phyloP scores from a whole-genome alignment of 2,329 filamentous ascomycete species.

The Tympanopsis confertula region DNA sequence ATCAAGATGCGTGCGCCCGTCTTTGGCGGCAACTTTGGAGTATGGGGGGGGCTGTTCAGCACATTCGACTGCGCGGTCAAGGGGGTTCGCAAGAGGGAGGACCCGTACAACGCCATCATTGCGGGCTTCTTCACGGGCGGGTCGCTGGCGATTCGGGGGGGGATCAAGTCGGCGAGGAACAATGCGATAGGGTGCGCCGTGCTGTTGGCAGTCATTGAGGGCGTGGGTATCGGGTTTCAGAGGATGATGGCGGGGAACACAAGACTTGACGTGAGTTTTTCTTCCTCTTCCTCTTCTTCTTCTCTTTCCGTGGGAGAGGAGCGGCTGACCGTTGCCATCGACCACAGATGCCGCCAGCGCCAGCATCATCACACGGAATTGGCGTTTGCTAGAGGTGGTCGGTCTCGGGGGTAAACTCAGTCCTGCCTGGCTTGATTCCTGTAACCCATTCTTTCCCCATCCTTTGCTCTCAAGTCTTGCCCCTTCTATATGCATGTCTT shows the following conservation, averaged over 20 bases:
- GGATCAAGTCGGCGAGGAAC: slow-evolving; percentile 59
- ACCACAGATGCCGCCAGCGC: too few species aligned
- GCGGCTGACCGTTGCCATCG: too few species aligned
- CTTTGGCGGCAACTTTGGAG: slow-evolving; percentile 66
- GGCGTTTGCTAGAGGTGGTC: too few species aligned
- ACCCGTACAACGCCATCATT: slow-evolving; percentile 69
- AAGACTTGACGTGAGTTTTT: slow-evolving; percentile 47
- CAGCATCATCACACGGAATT: too few species aligned
- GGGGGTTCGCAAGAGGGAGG: slow-evolving; percentile 63
- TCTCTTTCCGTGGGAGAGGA: too few species aligned
- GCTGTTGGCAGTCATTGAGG: slow-evolving; percentile 64
- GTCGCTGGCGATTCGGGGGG: slow-evolving; percentile 59
- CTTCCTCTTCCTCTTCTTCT: too few species aligned
- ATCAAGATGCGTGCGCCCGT: slow-evolving; percentile 68
- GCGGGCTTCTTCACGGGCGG: slow-evolving; percentile 67
- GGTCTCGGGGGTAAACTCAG: too few species aligned
- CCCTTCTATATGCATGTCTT: too few species aligned
- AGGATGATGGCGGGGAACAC: slow-evolving; percentile 69
- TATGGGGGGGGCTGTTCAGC: slow-evolving; percentile 66
- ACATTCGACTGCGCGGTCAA: slow-evolving; percentile 67
- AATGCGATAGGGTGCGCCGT: slow-evolving; percentile 66
- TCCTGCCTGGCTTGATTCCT: too few species aligned
- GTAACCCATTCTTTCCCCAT: too few species aligned
- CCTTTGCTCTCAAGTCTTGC: too few species aligned
- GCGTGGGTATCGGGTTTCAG: slow-evolving; percentile 65